A percentile compares a stretch with the other conserved stretches of the same genome.
Conservation (phyloP, 495 filamentous ascomycete genomes). For the Parathielavia appendiculata region DNA sequence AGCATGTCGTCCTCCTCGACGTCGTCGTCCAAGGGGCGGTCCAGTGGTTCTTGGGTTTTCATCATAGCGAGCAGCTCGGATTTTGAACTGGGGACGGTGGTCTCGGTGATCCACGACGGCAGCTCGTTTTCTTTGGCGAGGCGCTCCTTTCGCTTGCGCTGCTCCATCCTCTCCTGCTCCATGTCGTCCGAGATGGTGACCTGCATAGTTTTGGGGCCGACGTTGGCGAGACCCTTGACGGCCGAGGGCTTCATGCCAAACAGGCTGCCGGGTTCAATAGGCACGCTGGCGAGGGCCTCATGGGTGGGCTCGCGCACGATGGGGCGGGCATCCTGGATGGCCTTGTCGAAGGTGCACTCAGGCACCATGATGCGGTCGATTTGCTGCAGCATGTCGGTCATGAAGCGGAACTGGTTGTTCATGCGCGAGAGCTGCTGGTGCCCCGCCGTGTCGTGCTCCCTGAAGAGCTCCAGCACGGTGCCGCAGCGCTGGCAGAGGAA, state of each 20-base stretch:
- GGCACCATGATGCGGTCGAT: conserved; percentile 82
- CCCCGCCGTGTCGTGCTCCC: conserved; percentile 58
- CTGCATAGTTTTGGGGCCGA: conserved; percentile 64
- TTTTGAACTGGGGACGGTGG: conserved; percentile 54
- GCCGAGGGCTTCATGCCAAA: conserved; percentile 50
- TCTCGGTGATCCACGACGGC: conserved; percentile 84
- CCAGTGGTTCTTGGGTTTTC: not conserved
- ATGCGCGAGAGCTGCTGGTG: conserved; percentile 85
- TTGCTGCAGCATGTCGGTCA: conserved; percentile 77
- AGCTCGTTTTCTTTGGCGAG: conserved; percentile 78
- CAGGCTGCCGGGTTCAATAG: conserved; percentile 37
- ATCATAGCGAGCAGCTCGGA: not conserved
- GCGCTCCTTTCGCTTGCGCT: conserved; percentile 64
- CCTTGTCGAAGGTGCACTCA: conserved; percentile 78
- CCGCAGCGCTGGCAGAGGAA: conserved; percentile 84
- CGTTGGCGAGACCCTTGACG: conserved; percentile 65
- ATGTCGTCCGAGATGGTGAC: conserved; percentile 75
- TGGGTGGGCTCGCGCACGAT: conserved; percentile 55
- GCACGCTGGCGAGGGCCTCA: conserved; percentile 54
- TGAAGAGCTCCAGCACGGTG: conserved; percentile 60
- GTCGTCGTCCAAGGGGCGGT: no score
- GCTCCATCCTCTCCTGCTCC: conserved; percentile 69
- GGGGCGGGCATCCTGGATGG: conserved; percentile 55
- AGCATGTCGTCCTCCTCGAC: conserved; percentile 38
- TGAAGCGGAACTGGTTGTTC: conserved; percentile 78